Base-by-base conservation (phyloP, 352 stramenopile genomes). In the Saprolegnia diclina region DNA sequence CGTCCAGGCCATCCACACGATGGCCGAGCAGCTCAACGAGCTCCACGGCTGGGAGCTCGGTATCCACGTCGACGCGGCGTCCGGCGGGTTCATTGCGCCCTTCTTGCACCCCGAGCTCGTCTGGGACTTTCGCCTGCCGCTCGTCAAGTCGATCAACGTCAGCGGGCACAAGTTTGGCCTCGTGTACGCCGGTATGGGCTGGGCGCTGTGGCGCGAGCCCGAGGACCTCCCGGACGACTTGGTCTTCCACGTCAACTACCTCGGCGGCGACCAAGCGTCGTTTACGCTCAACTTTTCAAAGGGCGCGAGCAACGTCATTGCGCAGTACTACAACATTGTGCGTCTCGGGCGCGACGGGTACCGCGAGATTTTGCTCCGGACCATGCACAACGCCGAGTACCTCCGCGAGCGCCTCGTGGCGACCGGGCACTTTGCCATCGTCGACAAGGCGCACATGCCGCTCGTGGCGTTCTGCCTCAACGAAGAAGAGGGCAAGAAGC, bases 221-320 rank as follows among this genome's bases (percentile, higher is more conserved):
- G 71, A 77, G 18, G 87, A 95, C 67, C 76, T 96, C 6, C 90
- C 90, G 5, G 85, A 92, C 0, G 88, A 96, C 64, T 75, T 96
- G 24, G 81, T 96, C 57, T 96, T 96, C 76, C 88, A 95, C 67
- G 89, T 97, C 4, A 95, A 97, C 74, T 98, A 98, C 63, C 52
- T 97, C 50, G 90, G 92, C 40, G 90, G 90, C 61, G 85, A 96
- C 69, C 91, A 96, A 72, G 77, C 89, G 53, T 96, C 88, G 32
- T 94, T 97, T 73, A 98, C 92, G 64, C 85, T 98, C 42, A 97
- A 98, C 80, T 98, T 98, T 59, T 95, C 83, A 56, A 94, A 96
- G 73, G 89, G 90, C 29, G 92, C 92, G 0, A 83, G 87, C 42
- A 95, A 93, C 62, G 87, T 97, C 37, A 72, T 97, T 13, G 86